These are phyloP conservation scores for Starmerella geochares DNA, from an alignment of 805 yeast genomes.

Conservation along the genomic window DNA sequence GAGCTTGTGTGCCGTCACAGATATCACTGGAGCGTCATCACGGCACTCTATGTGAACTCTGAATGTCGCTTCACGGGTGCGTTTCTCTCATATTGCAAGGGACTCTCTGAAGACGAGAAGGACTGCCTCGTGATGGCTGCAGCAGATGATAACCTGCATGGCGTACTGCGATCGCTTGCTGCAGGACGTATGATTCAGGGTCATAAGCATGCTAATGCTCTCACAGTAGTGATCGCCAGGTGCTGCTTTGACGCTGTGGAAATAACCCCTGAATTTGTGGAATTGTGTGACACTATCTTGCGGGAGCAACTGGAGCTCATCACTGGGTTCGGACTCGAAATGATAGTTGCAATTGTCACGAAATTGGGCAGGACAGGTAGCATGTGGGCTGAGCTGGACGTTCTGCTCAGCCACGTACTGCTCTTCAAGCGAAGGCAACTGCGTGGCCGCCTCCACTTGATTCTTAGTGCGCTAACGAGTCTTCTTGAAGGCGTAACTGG, in stretches of 20 bases:
- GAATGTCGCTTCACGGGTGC: constrained; percentile 8
- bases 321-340: constrained; percentile 57
- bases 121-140: constrained; percentile 9
- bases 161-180: constrained; percentile 5
- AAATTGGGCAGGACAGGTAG: background rate
- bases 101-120: constrained; percentile 10
- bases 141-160: constrained; percentile 8
- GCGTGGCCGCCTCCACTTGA: constrained; percentile 60
- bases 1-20: constrained; percentile 5
- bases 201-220: background rate
- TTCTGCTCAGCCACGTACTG: constrained; percentile 49
- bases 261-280: constrained; percentile 23
- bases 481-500: constrained; percentile 37
- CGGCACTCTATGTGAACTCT: constrained; percentile 19
- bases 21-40: constrained; percentile 13
- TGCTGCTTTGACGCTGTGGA: background rate
- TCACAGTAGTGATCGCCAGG: constrained; percentile 3
- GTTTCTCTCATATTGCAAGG: constrained; percentile 10
- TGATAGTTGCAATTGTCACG: constrained; percentile 37
- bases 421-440: constrained; percentile 61
- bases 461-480: constrained; percentile 41
- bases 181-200: background rate
- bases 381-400: constrained; percentile 19
- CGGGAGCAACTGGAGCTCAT: constrained; percentile 48
- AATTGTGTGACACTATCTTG: constrained; percentile 36